Evolutionary conservation across 228 moss, liverwort and hornwort species (phyloP).

Genomic region (Sphagnum fallax): DNA sequence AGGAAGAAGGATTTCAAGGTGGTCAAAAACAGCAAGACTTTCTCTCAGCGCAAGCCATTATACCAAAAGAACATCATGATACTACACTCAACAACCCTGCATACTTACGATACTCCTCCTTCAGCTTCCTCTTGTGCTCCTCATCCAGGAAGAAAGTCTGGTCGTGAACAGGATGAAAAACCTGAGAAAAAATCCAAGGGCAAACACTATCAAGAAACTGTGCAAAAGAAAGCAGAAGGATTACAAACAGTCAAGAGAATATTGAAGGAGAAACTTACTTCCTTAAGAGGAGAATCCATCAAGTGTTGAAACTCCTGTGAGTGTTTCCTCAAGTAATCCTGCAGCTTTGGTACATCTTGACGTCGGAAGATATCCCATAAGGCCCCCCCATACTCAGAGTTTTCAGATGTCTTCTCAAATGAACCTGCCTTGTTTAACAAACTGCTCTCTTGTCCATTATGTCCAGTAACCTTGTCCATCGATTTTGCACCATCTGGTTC

Average conservation of each 20-base stretch:
- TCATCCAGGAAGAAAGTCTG: conserved; percentile 78
- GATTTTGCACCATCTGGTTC: neutral
- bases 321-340: conserved; percentile 65
- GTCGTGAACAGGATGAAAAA: conserved; percentile 86
- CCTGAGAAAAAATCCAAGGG: conserved; percentile 34
- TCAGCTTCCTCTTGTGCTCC: conserved; percentile 69
- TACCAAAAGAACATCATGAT: too few relatives aligned
- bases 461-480: conserved; percentile 3
- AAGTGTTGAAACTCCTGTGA: conserved; percentile 63
- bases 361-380: conserved; percentile 97
- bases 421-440: conserved; percentile 5
- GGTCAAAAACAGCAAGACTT: too few relatives aligned
- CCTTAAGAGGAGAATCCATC: too few relatives aligned
- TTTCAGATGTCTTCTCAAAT: conserved; percentile 15
- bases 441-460: conserved; percentile 16
- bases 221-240: neutral
- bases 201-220: neutral
- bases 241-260: neutral
- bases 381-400: conserved; percentile 62
- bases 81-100: neutral
- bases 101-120: conserved; percentile 76
- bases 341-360: conserved; percentile 78
- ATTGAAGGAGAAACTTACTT: too few relatives aligned
- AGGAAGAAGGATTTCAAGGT: too few relatives aligned
- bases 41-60: too few relatives aligned